A percentile compares a stretch with the other conserved stretches of the same genome.
These are phyloP conservation scores for Nothophoma quercina DNA, from an alignment of 2,329 filamentous ascomycete species.

Conservation along the genomic window DNA sequence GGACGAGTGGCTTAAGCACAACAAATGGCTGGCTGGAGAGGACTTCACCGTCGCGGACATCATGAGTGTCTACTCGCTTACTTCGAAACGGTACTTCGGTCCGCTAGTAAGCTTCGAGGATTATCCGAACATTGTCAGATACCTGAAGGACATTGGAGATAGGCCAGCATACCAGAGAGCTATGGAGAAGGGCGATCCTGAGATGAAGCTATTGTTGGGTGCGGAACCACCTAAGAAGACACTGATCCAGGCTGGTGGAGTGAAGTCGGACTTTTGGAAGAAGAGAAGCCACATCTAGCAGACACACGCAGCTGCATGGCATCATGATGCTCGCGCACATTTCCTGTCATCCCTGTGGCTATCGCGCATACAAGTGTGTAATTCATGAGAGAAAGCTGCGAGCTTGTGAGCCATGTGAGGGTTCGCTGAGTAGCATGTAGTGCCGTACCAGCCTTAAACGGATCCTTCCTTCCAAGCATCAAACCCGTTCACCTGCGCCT, in stretches of 20 bases:
- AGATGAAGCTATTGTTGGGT: constrained; percentile 44
- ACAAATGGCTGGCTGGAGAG: constrained; percentile 64
- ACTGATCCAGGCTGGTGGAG: constrained; percentile 23
- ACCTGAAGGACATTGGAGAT: constrained; percentile 23
- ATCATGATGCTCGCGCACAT: no score
- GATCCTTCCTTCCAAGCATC: no score
- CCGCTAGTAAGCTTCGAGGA: constrained; percentile 23
- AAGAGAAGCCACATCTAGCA: constrained; percentile 10
- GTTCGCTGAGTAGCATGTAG: no score
- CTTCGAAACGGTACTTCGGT: constrained; percentile 64
- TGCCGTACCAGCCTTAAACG: no score
- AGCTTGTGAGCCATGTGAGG: no score
- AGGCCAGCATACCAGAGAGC: constrained; percentile 42
- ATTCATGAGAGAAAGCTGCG: no score
- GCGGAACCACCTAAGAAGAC: constrained; percentile 25
- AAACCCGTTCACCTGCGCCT: no score
- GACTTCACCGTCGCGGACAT: constrained; percentile 70
- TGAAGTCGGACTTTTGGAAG: constrained; percentile 26
- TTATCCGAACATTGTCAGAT: constrained; percentile 29
- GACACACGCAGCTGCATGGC: no score
- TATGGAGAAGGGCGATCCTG: constrained; percentile 63
- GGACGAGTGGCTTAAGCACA: constrained; percentile 57
- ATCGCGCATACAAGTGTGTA: no score
- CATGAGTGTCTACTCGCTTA: constrained; percentile 67
- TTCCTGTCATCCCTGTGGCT: no score